Evolutionary conservation across 176 grass and related monocot species (phyloP).

Genomic region (Avena insularis): DNA sequence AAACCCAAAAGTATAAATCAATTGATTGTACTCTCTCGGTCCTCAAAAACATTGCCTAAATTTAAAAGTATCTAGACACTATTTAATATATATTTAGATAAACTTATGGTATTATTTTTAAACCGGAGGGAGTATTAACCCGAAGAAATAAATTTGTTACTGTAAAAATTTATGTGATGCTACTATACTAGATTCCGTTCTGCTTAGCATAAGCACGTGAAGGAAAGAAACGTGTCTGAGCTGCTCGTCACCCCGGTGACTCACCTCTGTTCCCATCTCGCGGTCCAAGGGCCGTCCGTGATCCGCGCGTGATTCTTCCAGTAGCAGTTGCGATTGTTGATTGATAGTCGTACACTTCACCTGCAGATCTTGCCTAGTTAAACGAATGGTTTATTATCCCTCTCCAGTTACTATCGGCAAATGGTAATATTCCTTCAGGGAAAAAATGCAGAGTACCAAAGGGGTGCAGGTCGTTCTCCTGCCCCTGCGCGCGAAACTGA

Average conservation of each 20-base stretch:
- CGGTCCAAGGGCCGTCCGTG: not conserved
- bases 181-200: too few relatives aligned
- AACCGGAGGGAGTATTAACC: too few relatives aligned
- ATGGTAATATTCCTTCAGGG: not conserved
- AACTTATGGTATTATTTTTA: too few relatives aligned
- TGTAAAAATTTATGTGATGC: too few relatives aligned
- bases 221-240: not conserved
- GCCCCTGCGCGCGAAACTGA: not conserved
- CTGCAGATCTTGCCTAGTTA: not conserved
- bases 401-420: not conserved
- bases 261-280: not conserved
- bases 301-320: not conserved
- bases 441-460: not conserved
- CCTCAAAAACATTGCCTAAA: too few relatives aligned
- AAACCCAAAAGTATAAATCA: too few relatives aligned
- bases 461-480: not conserved
- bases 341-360: not conserved
- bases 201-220: not conserved
- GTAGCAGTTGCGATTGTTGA: not conserved
- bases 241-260: not conserved
- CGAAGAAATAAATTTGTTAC: too few relatives aligned
- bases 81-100: too few relatives aligned
- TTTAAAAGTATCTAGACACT: too few relatives aligned
- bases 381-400: not conserved
- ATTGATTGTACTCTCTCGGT: too few relatives aligned